These are phyloP conservation scores for Blastocystis hominis DNA, from an alignment of 352 stramenopile species.

Conservation along the genomic window DNA sequence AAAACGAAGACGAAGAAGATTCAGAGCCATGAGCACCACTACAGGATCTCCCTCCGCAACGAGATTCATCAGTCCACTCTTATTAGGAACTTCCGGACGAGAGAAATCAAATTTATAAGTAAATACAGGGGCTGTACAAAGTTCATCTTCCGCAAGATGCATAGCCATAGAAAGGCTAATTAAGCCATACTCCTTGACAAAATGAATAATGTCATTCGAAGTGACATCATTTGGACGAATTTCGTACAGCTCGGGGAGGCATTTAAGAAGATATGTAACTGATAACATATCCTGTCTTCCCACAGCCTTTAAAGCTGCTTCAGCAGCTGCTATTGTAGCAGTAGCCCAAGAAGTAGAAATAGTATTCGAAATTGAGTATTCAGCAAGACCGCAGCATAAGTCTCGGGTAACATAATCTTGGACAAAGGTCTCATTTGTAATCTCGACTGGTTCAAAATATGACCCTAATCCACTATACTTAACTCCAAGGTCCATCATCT, in stretches of 20 bases:
- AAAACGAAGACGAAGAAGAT: neutral
- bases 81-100: too few species aligned
- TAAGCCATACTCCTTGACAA: too few species aligned
- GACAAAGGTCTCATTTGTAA: neutral
- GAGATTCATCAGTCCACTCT: neutral
- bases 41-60: neutral
- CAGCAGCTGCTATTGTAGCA: neutral
- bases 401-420: neutral
- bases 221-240: neutral
- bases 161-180: too few species aligned
- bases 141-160: too few species aligned
- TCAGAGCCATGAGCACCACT: neutral
- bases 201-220: too few species aligned
- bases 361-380: neutral
- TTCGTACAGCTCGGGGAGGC: neutral
- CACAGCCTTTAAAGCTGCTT: neutral
- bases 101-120: too few species aligned
- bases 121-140: too few species aligned
- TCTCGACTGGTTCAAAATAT: neutral
- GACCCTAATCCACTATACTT: neutral
- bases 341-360: neutral
- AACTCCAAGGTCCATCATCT: neutral
- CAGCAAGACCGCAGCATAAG: neutral
- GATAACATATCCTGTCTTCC: neutral
- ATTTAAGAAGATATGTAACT: neutral